Evolutionary conservation across 805 yeast species (phyloP).

Genomic region (Blastobotrys terrestris): DNA sequence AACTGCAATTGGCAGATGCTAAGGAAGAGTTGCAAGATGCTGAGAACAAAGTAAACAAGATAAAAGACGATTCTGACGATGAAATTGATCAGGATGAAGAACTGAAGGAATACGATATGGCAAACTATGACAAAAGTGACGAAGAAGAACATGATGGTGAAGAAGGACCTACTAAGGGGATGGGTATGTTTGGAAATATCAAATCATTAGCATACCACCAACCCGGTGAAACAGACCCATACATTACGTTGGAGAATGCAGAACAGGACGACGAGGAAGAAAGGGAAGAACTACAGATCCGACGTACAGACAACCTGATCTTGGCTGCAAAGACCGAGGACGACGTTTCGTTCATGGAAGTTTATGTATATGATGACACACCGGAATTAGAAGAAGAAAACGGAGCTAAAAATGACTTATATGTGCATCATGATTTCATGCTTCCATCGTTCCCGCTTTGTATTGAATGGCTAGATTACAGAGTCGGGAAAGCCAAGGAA

Average conservation of each 20-base stretch:
- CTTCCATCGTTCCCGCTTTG: conserved; percentile 95
- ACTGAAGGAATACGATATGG: conserved; percentile 80
- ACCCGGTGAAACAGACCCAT: conserved; percentile 50
- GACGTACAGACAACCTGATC: conserved; percentile 84
- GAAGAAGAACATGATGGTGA: conserved; percentile 44
- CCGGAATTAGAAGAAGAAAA: conserved; percentile 65
- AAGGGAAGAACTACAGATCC: conserved; percentile 74
- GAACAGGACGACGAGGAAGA: conserved; percentile 60
- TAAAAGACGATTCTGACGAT: conserved; percentile 11
- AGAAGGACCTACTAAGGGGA: conserved; percentile 39
- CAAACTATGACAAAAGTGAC: conserved; percentile 44
- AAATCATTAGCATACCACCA: conserved; percentile 36
- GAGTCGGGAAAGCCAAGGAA: conserved; percentile 38
- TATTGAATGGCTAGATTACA: conserved; percentile 87
- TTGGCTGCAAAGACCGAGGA: conserved; percentile 95
- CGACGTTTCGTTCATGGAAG: conserved; percentile 85
- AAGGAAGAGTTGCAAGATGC: conserved; percentile 46
- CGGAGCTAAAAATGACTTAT: conserved; percentile 61
- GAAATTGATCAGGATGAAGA: conserved; percentile 50
- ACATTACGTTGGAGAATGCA: conserved; percentile 48
- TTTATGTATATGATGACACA: conserved; percentile 90
- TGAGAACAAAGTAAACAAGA: conserved; percentile 1
- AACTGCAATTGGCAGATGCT: conserved; percentile 74
- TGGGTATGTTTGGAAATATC: conserved; percentile 42
- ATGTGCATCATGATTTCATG: conserved; percentile 96